phyloP scores from a whole-genome alignment of 83 land plant genomes.

The Picea abies region DNA sequence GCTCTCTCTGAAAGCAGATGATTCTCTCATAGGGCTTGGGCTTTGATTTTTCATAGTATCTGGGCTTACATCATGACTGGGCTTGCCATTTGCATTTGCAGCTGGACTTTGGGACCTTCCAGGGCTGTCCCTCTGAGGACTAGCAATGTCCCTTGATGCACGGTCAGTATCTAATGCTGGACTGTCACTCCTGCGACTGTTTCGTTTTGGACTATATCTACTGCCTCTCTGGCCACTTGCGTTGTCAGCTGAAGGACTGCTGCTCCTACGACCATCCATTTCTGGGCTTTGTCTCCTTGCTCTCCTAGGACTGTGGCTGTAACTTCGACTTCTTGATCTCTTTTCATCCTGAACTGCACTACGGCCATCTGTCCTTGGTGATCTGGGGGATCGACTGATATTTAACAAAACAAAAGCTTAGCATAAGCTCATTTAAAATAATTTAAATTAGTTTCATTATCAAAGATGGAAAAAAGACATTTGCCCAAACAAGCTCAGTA shows the following conservation, averaged over 20 bases:
- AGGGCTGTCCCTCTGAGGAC: conserved; percentile 22
- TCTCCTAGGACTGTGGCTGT: conserved; percentile 41
- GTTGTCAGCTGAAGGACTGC: conserved; percentile 41
- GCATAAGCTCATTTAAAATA: not conserved
- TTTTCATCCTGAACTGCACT: conserved; percentile 23
- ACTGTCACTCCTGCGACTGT: conserved; percentile 34
- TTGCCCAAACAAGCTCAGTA: not conserved
- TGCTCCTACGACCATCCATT: conserved; percentile 32
- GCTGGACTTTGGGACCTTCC: conserved; percentile 28
- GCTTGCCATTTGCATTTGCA: conserved; percentile 27
- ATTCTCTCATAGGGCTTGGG: conserved; percentile 13
- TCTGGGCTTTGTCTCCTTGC: conserved; percentile 33
- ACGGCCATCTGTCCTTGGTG: conserved; percentile 47
- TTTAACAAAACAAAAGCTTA: not conserved
- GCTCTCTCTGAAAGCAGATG: conserved; percentile 15
- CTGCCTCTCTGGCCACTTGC: conserved; percentile 31
- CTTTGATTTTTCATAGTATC: not conserved
- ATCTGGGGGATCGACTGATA: conserved; percentile 49
- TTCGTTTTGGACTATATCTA: conserved; percentile 38
- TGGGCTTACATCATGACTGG: conserved; percentile 13
- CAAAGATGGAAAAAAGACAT: not conserved
- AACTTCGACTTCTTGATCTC: conserved; percentile 41
- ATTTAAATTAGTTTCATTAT: not conserved
- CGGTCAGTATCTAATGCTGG: conserved; percentile 19
- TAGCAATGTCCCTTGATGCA: conserved; percentile 18